Base-by-base conservation (phyloP, 2,329 filamentous ascomycete species). In the Fusarium metavorans region DNA sequence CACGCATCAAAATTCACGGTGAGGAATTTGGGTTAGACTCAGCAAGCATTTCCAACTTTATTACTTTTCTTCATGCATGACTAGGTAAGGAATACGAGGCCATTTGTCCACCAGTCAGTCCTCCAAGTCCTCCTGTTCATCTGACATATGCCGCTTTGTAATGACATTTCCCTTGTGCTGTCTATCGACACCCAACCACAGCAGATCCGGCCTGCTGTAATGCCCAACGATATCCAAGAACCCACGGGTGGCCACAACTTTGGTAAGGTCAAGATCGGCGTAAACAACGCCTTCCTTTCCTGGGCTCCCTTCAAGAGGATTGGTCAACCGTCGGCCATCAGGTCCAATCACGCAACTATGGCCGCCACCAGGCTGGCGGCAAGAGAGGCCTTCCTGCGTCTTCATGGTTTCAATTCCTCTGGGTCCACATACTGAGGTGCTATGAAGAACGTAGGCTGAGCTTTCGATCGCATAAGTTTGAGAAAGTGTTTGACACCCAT, bases 391-490 rank as follows among this genome's bases (percentile, higher is more conserved):
- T 0, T 81, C 82, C 14, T 81, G 75, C 0, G 85, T 88, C 9
- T 80, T 78, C 78, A 89, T 75, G 18, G 88, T 83, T 0, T 78
- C 71, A 1, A 79, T 79, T 2, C 85, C 88, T 14, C 82, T 77
- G 6, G 86, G 73, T 0, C 82, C 84, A 60, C 89, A 81, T 8
- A 79, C 73, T 2, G 70, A 66, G 1, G 77, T 79, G 34, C 71
- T 68, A 35, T 78, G 76, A 3, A 91, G 83, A 1, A 92, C 89
- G 68, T 87, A 92, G 0, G 87, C 80, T 11, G 83, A 82, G 2
- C 87, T 85, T 76, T 92, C 90, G 8, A 91, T 86, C 1, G 90
- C 89, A 72, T 91, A 90, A 0, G 86, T 84, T 68, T 87, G 87
- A 0, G 88, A 86, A 2, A 90, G 81, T 50, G 76, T 84, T 32